Base-by-base conservation (phyloP, 345 rosid species). In the Aquilaria malaccensis region DNA sequence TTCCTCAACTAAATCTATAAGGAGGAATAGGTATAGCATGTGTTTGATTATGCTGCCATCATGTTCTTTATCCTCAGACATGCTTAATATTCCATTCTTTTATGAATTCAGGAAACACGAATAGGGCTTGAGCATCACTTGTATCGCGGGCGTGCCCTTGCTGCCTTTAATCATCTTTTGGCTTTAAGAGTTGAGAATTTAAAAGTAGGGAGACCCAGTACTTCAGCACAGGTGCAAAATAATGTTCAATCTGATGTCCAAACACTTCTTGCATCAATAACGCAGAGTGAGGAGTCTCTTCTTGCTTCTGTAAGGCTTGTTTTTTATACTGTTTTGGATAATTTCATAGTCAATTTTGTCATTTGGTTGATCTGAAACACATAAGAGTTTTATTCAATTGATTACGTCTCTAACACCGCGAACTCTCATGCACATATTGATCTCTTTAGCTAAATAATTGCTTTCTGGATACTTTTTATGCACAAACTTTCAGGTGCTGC, bases 101-200 rank as follows among this genome's bases (percentile, higher is more conserved):
- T 55, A 56, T 67, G 43, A 60, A 70, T 67, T 67, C 70, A 94
- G 99, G 97, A 87, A 80, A 81, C 84, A 54, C 92, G 87, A 70
- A 80, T 76, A 61, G 90, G 97, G 64, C 79, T 94, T 74, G 97
- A 94, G 73, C 96, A 89, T 62, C 86, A 83, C 77, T 80, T 94
- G 79, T 89, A 90, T 78, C 99, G 99, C 65, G 97, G 99, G 54
- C 97, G 99, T 62, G 84, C 97, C 10, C 81, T 94, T 56, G 95
- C 99, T 62, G 97, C 99, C 55, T 94, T 94, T 75, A 86, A 84
- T 70, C 81, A 85, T 65, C 79, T 94, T 74, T 85, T 94, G 61
- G 81, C 78, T 51, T 76, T 70, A 15, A 90, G 97, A 77, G 81
- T 81, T 66, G 84, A 76, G 70, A 81, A 83, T 70, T 73, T 90